Percentiles rank a stretch among this genome's conserved stretches.
phyloP scores from a whole-genome alignment of 2,329 filamentous ascomycete genomes.

The Trichoderma oligosporum region DNA sequence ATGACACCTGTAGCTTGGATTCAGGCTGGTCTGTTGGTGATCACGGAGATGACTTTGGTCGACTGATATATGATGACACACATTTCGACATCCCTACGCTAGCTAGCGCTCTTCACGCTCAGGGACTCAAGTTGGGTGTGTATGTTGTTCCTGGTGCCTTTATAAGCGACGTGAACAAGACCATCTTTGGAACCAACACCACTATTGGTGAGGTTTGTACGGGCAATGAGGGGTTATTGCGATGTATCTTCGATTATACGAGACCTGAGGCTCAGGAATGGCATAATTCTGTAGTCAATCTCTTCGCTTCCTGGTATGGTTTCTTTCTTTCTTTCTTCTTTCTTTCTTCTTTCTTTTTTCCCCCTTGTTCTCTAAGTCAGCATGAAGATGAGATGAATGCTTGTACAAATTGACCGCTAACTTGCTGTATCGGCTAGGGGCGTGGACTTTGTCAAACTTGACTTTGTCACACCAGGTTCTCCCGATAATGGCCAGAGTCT shows the following conservation, averaged over 20 bases:
- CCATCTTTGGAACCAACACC: conserved; percentile 20
- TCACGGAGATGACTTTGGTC: conserved; percentile 23
- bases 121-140: conserved; percentile 21
- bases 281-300: conserved; percentile 22
- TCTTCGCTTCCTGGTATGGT: conserved; percentile 23
- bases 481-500: conserved; percentile 23
- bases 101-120: conserved; percentile 19
- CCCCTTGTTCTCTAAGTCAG: no score
- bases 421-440: conserved; percentile 9
- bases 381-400: no score
- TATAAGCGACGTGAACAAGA: conserved; percentile 20
- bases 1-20: conserved; percentile 23
- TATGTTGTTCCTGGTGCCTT: conserved; percentile 25
- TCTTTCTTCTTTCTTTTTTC: no score
- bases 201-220: conserved; percentile 23
- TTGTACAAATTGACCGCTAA: no score
- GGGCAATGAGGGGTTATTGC: conserved; percentile 21
- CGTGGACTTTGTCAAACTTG: conserved; percentile 24
- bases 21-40: conserved; percentile 24
- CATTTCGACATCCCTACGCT: conserved; percentile 22
- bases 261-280: conserved; percentile 21
- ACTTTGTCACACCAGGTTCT: conserved; percentile 24
- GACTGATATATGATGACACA: conserved; percentile 21
- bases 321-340: no score
- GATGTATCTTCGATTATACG: conserved; percentile 23